These are phyloP conservation scores for Botrytis porri DNA, from an alignment of 2,329 filamentous ascomycete genomes.

Conservation along the genomic window DNA sequence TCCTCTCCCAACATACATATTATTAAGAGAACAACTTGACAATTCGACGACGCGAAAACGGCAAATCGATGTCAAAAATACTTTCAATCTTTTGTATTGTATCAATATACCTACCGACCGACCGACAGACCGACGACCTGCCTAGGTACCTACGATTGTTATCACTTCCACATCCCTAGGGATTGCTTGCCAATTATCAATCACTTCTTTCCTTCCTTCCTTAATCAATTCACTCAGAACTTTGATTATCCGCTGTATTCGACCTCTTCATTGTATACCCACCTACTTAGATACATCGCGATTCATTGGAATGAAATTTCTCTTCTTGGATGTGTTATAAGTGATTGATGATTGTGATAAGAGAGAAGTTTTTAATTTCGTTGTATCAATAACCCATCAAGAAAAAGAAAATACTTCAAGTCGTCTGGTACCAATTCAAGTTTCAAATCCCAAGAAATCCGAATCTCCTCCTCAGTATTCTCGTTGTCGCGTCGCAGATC, in stretches of 20 bases:
- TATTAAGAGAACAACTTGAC: not conserved
- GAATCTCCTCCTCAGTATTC: not conserved
- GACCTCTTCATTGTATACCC: not conserved
- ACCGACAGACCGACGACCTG: not conserved
- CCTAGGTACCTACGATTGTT: not conserved
- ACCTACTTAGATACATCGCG: not conserved
- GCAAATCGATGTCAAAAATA: not conserved
- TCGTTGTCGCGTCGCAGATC: slow-evolving; percentile 7
- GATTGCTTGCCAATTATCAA: not conserved
- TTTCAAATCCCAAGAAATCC: not conserved
- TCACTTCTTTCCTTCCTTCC: not conserved
- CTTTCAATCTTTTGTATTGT: not conserved
- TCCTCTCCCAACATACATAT: not conserved
- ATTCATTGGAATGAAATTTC: not conserved
- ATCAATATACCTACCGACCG: not conserved
- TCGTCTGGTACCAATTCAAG: slow-evolving; percentile 4
- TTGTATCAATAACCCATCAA: slow-evolving; percentile 22
- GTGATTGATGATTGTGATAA: slow-evolving; percentile 15
- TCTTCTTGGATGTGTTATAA: not conserved
- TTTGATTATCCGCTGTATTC: not conserved
- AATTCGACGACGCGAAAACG: not conserved
- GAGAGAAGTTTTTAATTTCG: slow-evolving; percentile 4
- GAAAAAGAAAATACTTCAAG: slow-evolving; percentile 2
- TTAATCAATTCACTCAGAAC: not conserved
- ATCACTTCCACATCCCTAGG: not conserved